A percentile compares a stretch with the other conserved stretches of the same genome.
These are phyloP conservation scores for Lentinula detonsa DNA, from an alignment of 768 basidiomycete species.

Conservation along the genomic window DNA sequence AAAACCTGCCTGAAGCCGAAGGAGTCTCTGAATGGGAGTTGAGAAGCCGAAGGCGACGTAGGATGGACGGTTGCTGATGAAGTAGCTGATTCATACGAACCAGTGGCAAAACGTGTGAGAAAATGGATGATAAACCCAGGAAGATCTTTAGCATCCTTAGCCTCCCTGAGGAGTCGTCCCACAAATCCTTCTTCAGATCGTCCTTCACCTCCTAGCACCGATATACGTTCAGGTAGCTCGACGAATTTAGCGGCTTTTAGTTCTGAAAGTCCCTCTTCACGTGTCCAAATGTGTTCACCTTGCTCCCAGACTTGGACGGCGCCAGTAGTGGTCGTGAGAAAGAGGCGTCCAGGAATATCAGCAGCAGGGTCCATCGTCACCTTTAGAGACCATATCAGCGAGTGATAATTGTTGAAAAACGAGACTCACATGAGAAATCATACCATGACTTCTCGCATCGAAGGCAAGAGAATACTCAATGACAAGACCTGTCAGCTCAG, in stretches of 20 bases:
- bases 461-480: conserved; percentile 58
- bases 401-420: background rate
- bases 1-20: conserved; percentile 88
- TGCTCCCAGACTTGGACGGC: conserved; percentile 71
- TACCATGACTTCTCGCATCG: conserved; percentile 59
- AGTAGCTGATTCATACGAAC: conserved; percentile 51
- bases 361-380: conserved; percentile 48
- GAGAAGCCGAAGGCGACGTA: conserved; percentile 21
- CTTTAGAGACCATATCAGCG: conserved; percentile 22
- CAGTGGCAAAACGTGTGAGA: conserved; percentile 62
- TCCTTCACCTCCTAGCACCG: conserved; percentile 20
- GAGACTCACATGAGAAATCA: conserved; percentile 53
- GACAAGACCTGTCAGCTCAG: conserved; percentile 37
- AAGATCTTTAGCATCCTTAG: conserved; percentile 59
- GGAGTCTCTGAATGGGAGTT: conserved; percentile 51
- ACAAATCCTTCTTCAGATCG: conserved; percentile 46
- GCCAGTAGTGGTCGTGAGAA: conserved; percentile 70
- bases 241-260: conserved; percentile 64
- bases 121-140: conserved; percentile 67
- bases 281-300: conserved; percentile 57
- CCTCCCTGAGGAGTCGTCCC: conserved; percentile 48
- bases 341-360: conserved; percentile 32
- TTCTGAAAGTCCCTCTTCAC: conserved; percentile 74
- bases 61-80: conserved; percentile 24
- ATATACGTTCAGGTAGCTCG: conserved; percentile 62